Evolutionary conservation across 2,329 filamentous ascomycete species (phyloP), one percentile per base, ranked within the genome.

Genomic region (Ascochyta fabae): DNA sequence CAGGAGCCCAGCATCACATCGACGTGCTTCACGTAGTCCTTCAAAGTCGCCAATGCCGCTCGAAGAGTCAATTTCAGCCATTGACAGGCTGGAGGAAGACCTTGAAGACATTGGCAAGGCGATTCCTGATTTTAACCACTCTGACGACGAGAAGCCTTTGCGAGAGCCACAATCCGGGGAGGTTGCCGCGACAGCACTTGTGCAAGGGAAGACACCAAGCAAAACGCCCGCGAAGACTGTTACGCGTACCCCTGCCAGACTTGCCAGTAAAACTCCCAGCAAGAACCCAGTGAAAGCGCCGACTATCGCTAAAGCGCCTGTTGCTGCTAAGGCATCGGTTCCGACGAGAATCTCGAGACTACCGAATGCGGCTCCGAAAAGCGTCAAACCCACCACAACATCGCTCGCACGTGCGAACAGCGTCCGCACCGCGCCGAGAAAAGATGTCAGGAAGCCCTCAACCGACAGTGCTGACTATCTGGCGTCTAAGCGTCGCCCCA

Each of bases 31-130:
- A 4, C 63, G 65, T 38, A 70, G 62, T 38, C 64, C 65, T 1
- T 64, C 68, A 12, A 71, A 62, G 48, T 67, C 67, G 22, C 70
- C 73, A 9, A 73, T 75, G 64, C 70, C 70, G 7, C 65, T 75
- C 26, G 78, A 81, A 59, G 77, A 81, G 54, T 79, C 80, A 3
- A 79, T 84, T 27, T 77, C 79, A 49, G 82, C 80, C 4, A 73
- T 83, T 33, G 82, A 84, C 60, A 78, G 76, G 3, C 73, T 83
- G 7, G 80, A 84, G 53, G 81, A 84, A 50, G 81, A 79, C 7
- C 74, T 84, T 2, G 81, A 83, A 49, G 75, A 79, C 36, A 70
- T 83, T 60, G 67, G 76, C 59, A 69, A 76, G 44, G 70, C 69
- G 3, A 68, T 81, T 23, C 74, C 75, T 5, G 58, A 58, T 5